Evolutionary conservation across 306 rosid genomes (phyloP).

Genomic region (Luffa aegyptiaca): DNA sequence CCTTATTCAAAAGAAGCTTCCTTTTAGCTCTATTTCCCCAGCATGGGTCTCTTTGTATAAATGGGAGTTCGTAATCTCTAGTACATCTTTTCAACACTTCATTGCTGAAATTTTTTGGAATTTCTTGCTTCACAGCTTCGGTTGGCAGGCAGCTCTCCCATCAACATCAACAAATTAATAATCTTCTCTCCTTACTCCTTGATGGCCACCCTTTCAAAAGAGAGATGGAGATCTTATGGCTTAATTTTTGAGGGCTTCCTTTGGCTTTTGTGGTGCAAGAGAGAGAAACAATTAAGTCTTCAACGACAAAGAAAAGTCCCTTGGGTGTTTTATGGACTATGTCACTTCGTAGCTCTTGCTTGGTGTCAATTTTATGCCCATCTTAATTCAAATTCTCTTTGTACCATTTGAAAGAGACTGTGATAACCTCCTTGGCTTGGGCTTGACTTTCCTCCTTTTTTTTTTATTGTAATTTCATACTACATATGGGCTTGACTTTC

Average conservation of each 20-base stretch:
- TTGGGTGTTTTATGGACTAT: neutral
- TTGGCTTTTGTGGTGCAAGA: neutral
- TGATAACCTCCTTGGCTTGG: neutral
- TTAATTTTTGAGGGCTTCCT: neutral
- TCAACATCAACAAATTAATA: neutral
- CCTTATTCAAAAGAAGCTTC: neutral
- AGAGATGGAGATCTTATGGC: neutral
- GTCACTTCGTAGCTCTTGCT: neutral
- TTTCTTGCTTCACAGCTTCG: neutral
- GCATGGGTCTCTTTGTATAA: neutral
- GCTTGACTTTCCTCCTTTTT: neutral
- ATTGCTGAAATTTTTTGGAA: neutral
- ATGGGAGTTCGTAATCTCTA: neutral
- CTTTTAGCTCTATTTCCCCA: neutral
- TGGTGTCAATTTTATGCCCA: neutral
- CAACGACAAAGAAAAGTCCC: neutral
- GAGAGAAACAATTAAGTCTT: neutral
- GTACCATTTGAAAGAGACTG: neutral
- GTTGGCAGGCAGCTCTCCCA: neutral
- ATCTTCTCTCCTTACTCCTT: neutral
- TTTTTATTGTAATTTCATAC: neutral
- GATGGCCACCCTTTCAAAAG: neutral
- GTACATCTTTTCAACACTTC: neutral
- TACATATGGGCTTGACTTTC: neutral
- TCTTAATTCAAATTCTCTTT: neutral